These are phyloP conservation scores for Yamadazyma jaroonii DNA, from an alignment of 1,139 yeast genomes.

Conservation along the genomic window DNA sequence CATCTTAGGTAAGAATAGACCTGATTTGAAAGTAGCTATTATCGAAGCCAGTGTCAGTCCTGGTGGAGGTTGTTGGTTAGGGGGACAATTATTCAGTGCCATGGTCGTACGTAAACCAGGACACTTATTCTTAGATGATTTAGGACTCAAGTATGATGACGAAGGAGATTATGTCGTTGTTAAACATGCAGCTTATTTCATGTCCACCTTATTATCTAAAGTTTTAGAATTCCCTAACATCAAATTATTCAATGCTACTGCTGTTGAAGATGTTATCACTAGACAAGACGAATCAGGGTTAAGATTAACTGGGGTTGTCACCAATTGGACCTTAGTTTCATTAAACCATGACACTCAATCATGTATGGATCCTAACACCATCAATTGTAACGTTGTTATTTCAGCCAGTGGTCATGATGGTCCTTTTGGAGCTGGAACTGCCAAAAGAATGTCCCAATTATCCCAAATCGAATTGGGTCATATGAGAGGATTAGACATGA, in stretches of 20 bases:
- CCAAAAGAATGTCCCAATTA: constrained; percentile 42
- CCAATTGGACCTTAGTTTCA: constrained; percentile 79
- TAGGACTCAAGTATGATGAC: constrained; percentile 68
- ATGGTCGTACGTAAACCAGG: constrained; percentile 83
- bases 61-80: constrained; percentile 82
- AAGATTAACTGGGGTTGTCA: constrained; percentile 75
- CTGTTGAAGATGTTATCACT: constrained; percentile 78
- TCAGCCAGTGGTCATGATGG: constrained; percentile 84
- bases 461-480: constrained; percentile 53
- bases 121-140: constrained; percentile 60
- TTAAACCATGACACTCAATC: constrained; percentile 76
- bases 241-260: constrained; percentile 76
- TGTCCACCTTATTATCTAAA: constrained; percentile 68
- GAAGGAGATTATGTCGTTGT: constrained; percentile 82
- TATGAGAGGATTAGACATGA: constrained; percentile 81
- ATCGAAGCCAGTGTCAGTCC: constrained; percentile 74
- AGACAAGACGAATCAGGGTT: constrained; percentile 54
- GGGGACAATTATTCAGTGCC: constrained; percentile 78
- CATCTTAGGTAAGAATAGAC: constrained; percentile 69
- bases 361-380: constrained; percentile 84
- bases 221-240: constrained; percentile 72
- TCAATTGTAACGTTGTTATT: constrained; percentile 66
- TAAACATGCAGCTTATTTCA: constrained; percentile 77
- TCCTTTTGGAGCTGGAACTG: constrained; percentile 81
- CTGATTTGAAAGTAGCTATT: constrained; percentile 72